A percentile compares a stretch with the other conserved stretches of the same genome.
phyloP scores from a whole-genome alignment of 306 rosid species.

The Astragalus membranaceus region DNA sequence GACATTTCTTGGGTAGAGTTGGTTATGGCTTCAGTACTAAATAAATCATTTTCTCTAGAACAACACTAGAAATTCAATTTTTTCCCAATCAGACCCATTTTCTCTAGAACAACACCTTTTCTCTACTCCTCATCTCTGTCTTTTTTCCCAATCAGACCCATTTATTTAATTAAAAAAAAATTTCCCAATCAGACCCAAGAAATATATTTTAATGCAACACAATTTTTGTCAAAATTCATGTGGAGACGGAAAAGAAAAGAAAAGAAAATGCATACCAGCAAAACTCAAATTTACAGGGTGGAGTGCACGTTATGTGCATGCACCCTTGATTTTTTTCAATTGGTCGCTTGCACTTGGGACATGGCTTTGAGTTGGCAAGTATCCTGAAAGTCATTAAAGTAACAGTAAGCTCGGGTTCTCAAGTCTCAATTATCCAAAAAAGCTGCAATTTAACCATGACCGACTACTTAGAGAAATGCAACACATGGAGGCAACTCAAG shows the following conservation, averaged over 20 bases:
- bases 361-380: conserved; percentile 74
- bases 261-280: conserved; percentile 60
- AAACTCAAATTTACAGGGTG: conserved; percentile 85
- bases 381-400: conserved; percentile 36
- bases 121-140: not conserved
- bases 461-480: not conserved
- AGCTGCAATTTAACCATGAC: not conserved
- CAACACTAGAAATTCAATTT: not conserved
- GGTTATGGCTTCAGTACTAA: not conserved
- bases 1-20: not conserved
- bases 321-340: conserved; percentile 93
- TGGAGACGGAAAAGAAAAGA: not conserved
- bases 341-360: conserved; percentile 91
- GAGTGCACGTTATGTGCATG: conserved; percentile 92
- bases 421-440: not conserved
- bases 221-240: not conserved
- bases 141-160: not conserved
- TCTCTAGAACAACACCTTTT: not conserved
- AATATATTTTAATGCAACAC: too few species aligned
- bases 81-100: too few species aligned
- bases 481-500: conserved; percentile 1
- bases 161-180: not conserved
- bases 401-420: conserved; percentile 14
- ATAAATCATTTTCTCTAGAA: not conserved
- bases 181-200: too few species aligned